Evolutionary conservation across 2,329 filamentous ascomycete genomes (phyloP).

Genomic region (Aspergillus jensenii): DNA sequence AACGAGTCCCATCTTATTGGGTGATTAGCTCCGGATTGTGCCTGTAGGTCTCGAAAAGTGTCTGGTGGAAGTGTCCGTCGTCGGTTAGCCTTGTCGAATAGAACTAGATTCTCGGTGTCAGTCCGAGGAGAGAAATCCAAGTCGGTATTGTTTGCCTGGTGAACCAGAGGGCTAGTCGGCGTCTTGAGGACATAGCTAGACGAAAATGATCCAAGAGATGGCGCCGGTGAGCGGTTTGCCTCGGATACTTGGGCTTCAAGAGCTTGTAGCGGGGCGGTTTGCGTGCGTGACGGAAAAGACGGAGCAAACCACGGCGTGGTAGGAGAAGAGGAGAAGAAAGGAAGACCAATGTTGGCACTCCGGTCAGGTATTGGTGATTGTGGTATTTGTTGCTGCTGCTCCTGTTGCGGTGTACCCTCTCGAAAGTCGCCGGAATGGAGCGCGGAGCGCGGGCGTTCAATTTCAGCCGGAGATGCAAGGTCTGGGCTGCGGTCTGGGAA

Average conservation of each 20-base stretch:
- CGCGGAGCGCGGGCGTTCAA: constrained; percentile 78
- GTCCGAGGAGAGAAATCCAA: constrained; percentile 61
- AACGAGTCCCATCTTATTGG: constrained; percentile 56
- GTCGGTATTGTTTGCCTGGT: constrained; percentile 83
- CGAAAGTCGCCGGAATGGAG: constrained; percentile 64
- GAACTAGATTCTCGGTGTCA: constrained; percentile 50
- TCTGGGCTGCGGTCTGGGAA: constrained; percentile 39
- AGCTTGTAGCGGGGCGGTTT: constrained; percentile 18
- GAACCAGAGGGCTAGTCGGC: constrained; percentile 87
- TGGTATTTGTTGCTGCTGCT: constrained; percentile 27
- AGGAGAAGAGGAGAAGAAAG: constrained; percentile 49
- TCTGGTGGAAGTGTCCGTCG: constrained; percentile 72
- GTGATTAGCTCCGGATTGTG: constrained; percentile 36
- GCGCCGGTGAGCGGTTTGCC: constrained; percentile 47
- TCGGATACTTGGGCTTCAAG: constrained; percentile 14
- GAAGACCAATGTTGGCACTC: constrained; percentile 13
- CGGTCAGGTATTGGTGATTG: constrained; percentile 21
- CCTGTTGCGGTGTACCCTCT: constrained; percentile 39
- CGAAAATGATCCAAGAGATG: constrained; percentile 69
- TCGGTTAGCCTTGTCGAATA: constrained; percentile 53
- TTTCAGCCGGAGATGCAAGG: constrained; percentile 59
- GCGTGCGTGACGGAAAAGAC: constrained; percentile 22
- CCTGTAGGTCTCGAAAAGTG: constrained; percentile 53
- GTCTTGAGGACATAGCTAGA: constrained; percentile 81
- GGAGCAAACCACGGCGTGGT: constrained; percentile 56